phyloP scores from a whole-genome alignment of 306 rosid species.

The Cucurbita pepo region DNA sequence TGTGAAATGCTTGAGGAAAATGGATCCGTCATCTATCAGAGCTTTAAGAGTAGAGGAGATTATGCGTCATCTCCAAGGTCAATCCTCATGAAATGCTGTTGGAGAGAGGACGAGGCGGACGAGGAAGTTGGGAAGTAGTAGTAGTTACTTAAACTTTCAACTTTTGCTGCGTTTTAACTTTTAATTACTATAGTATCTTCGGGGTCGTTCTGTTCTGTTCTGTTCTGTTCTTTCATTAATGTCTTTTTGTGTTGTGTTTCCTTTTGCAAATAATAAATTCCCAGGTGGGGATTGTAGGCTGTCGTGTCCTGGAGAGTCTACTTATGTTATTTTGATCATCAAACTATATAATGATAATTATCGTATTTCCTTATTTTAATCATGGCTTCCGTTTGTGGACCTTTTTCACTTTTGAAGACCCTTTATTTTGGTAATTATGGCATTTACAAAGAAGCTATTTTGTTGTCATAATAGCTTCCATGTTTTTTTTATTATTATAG shows the following conservation, averaged over 20 bases:
- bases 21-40: slow-evolving; percentile 35
- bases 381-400: too few relatives aligned
- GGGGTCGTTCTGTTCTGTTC: background rate
- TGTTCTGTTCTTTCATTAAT: background rate
- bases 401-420: too few relatives aligned
- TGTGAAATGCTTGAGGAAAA: slow-evolving; percentile 41
- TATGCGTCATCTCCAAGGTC: slow-evolving; percentile 60
- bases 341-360: too few relatives aligned
- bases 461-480: too few relatives aligned
- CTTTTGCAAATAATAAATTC: background rate
- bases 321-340: too few relatives aligned
- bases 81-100: slow-evolving; percentile 45
- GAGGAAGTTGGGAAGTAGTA: slow-evolving; percentile 11
- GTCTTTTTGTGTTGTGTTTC: background rate
- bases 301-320: too few relatives aligned
- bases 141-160: background rate
- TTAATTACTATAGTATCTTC: background rate
- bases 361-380: too few relatives aligned
- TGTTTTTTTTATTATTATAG: too few relatives aligned
- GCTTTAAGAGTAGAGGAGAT: slow-evolving; percentile 26
- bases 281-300: background rate
- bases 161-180: background rate
- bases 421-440: too few relatives aligned
- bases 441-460: too few relatives aligned
- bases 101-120: slow-evolving; percentile 81